Conservation (phyloP, 2,329 filamentous ascomycete genomes). For the Colletotrichum magnum region DNA sequence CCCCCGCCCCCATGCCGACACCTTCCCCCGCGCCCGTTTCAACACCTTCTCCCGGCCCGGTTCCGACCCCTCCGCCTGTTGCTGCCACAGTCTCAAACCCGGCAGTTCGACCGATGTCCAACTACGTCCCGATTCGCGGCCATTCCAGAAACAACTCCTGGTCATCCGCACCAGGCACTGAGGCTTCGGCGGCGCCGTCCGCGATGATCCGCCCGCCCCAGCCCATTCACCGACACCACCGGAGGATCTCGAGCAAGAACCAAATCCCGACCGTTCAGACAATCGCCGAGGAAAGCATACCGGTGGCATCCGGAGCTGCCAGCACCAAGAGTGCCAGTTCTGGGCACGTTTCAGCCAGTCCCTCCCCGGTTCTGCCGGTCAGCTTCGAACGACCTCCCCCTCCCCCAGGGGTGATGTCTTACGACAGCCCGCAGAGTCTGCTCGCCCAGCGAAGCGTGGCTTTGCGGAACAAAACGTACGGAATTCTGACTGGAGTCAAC, state of each 20-base stretch:
- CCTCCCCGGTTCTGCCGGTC: constrained; percentile 41
- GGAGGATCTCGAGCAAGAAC: constrained; percentile 25
- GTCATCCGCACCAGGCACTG: constrained; percentile 14
- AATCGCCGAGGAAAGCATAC: constrained; percentile 28
- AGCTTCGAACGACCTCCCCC: constrained; percentile 30
- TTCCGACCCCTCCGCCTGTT: constrained; percentile 47
- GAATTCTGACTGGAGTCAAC: constrained; percentile 49
- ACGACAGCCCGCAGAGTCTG: constrained; percentile 67
- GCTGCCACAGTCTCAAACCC: neutral
- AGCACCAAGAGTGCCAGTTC: constrained; percentile 34
- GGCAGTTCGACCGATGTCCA: constrained; percentile 42
- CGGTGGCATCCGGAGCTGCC: neutral
- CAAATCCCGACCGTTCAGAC: constrained; percentile 31
- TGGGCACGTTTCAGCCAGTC: constrained; percentile 32
- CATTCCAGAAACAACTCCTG: constrained; percentile 37
- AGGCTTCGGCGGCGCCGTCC: neutral
- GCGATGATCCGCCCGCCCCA: constrained; percentile 1
- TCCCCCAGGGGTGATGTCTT: constrained; percentile 63
- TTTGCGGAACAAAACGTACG: constrained; percentile 66
- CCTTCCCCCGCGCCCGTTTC: constrained; percentile 49
- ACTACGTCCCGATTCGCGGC: constrained; percentile 34
- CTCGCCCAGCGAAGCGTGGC: constrained; percentile 69
- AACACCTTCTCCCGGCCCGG: constrained; percentile 46
- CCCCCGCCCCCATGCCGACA: constrained; percentile 53
- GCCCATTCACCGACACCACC: constrained; percentile 35